Conservation (phyloP, 495 filamentous ascomycete genomes). For the Penicillium verhagenii region DNA sequence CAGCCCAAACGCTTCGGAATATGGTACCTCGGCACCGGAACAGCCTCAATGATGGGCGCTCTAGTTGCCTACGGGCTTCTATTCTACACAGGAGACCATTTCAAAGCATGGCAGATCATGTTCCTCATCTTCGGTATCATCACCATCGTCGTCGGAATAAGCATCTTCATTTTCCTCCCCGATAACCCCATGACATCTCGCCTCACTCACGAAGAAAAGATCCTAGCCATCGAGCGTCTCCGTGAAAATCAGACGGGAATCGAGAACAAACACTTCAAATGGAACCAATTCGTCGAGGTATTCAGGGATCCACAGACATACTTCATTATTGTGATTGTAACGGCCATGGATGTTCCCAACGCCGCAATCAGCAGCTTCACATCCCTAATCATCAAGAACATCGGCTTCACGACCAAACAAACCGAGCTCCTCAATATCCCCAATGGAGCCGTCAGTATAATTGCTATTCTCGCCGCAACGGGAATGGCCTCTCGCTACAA, state of each 20-base stretch:
- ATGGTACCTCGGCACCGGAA: conserved; percentile 60
- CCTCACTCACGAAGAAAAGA: conserved; percentile 44
- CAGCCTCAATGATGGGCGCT: conserved; percentile 57
- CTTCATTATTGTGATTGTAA: conserved; percentile 31
- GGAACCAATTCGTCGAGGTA: conserved; percentile 41
- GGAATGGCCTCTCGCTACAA: conserved; percentile 37
- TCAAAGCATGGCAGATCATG: conserved; percentile 62
- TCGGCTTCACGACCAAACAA: conserved; percentile 50
- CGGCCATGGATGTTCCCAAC: conserved; percentile 26
- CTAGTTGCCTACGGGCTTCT: conserved; percentile 61
- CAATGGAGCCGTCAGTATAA: conserved; percentile 57
- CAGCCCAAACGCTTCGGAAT: conserved; percentile 51
- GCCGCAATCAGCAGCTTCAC: conserved; percentile 31
- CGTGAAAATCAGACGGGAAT: conserved; percentile 55
- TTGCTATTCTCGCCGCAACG: conserved; percentile 52
- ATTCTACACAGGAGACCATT: conserved; percentile 43
- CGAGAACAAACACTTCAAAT: conserved; percentile 56
- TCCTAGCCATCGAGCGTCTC: conserved; percentile 54
- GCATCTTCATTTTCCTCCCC: conserved; percentile 42
- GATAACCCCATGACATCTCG: conserved; percentile 49
- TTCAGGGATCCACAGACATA: conserved; percentile 34
- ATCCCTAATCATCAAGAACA: conserved; percentile 24
- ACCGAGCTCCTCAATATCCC: conserved; percentile 64
- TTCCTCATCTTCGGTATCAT: conserved; percentile 57
- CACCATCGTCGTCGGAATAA: conserved; percentile 33